These are phyloP conservation scores for Fallopia convolvulus DNA, from an alignment of 148 eudicot genomes.

Conservation along the genomic window DNA sequence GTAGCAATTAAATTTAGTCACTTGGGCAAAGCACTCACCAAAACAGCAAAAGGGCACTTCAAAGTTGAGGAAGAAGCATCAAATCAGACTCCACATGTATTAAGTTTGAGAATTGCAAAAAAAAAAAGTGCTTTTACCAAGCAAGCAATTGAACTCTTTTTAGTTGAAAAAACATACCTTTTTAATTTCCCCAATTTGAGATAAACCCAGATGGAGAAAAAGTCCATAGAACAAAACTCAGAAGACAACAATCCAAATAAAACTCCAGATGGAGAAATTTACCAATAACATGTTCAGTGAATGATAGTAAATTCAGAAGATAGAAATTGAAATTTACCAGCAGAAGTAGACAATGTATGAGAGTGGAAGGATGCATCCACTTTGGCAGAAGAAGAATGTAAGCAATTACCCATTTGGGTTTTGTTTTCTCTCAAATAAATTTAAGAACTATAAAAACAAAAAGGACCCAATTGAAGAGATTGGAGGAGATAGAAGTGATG, in stretches of 20 bases:
- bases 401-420: conserved; percentile 66
- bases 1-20: not conserved
- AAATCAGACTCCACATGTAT: not conserved
- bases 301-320: not conserved
- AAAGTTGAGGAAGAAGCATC: too few relatives aligned
- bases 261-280: not conserved
- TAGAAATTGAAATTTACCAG: conserved; percentile 33
- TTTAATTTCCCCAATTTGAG: not conserved
- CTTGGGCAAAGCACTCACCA: conserved; percentile 1
- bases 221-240: not conserved
- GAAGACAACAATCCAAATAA: not conserved
- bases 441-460: not conserved
- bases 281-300: not conserved
- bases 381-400: conserved; percentile 72
- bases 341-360: conserved; percentile 22
- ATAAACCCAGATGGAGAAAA: not conserved
- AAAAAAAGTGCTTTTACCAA: not conserved
- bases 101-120: not conserved
- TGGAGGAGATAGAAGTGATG: not conserved
- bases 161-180: not conserved
- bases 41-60: not conserved
- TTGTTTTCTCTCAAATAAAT: not conserved
- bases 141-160: not conserved
- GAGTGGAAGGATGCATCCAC: conserved; percentile 51
- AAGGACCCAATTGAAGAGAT: too few relatives aligned